phyloP scores from a whole-genome alignment of 441 rosid genomes.

The Populus hybrid region DNA sequence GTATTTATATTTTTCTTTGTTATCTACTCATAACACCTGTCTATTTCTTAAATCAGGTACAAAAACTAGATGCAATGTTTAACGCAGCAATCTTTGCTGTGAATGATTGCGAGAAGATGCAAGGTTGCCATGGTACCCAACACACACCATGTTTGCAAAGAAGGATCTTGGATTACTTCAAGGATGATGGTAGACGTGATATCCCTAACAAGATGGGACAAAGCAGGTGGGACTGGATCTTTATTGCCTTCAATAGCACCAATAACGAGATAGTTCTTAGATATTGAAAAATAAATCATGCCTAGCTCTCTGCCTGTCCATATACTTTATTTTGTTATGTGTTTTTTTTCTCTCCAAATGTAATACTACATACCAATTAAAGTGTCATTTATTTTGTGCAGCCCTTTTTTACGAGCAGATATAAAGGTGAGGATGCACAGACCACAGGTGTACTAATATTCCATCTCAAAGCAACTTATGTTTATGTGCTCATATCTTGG shows the following conservation, averaged over 20 bases:
- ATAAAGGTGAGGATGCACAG: conserved; percentile 60
- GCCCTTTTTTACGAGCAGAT: conserved; percentile 90
- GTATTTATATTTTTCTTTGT: conserved; percentile 3
- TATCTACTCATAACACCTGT: conserved; percentile 6
- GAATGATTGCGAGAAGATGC: conserved; percentile 37
- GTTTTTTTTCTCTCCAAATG: not conserved
- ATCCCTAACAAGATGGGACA: conserved; percentile 36
- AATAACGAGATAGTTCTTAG: not conserved
- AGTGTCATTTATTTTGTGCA: conserved; percentile 43
- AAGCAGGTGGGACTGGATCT: conserved; percentile 43
- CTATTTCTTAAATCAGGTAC: conserved; percentile 31
- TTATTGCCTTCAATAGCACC: conserved; percentile 3
- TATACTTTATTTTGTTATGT: not conserved
- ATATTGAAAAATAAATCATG: not conserved
- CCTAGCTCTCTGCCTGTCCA: not conserved
- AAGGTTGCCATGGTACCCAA: conserved; percentile 41
- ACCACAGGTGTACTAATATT: conserved; percentile 11
- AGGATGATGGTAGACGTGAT: conserved; percentile 25
- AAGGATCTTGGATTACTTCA: conserved; percentile 56
- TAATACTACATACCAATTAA: conserved; percentile 26
- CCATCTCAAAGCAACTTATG: conserved; percentile 9
- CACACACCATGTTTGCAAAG: conserved; percentile 58
- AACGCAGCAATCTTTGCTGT: conserved; percentile 43
- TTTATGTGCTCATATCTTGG: conserved; percentile 16
- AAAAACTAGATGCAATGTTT: conserved; percentile 51